Base-by-base conservation (phyloP, 257 asterid species). In the Solanum appendiculatum region DNA sequence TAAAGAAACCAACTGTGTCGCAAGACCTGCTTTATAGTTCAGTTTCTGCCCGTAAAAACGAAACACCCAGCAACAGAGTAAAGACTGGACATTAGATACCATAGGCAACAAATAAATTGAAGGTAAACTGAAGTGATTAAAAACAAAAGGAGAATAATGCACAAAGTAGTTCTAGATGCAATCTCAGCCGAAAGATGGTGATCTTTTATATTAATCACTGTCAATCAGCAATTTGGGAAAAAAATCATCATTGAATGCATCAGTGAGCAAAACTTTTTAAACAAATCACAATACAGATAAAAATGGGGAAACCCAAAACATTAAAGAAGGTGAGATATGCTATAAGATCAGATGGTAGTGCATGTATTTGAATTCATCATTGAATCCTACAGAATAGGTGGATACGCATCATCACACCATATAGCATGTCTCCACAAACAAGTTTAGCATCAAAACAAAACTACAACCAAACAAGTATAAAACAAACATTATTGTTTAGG, bases 131-230 rank as follows among this genome's bases (percentile, higher is more conserved):
- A 13, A 74, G 21, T 44, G 25, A 44, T 9, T 68, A 40, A 74
- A 74, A 40, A 3, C 34, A 40, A 75, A 6, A 1, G 58, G 4
- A 42, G 5, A 77, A 42, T 14, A 42, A 25, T 42, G 9, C 63
- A 25, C 12, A 5, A 78, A 12, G 0, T 37, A 0, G 66, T 83
- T 2, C 46, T 13, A 8, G 39, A 44, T 27, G 93, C 97, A 94
- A 92, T 88, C 98, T 94, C 98, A 95, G 97, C 88, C 97, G 97
- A 95, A 94, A 95, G 98, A 95, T 95, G 97, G 97, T 95, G 97
- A 92, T 82, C 46, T 89, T 82, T 91, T 91, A 82, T 11, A 44
- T 88, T 91, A 91, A 95, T 93, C 97, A 93, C 92, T 39, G 46
- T 16, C 7, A 83, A 74, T 94, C 97, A 95, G 92, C 33, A 9